These are phyloP conservation scores for Solanum appendiculatum DNA, from an alignment of 257 asterid genomes.

Conservation along the genomic window DNA sequence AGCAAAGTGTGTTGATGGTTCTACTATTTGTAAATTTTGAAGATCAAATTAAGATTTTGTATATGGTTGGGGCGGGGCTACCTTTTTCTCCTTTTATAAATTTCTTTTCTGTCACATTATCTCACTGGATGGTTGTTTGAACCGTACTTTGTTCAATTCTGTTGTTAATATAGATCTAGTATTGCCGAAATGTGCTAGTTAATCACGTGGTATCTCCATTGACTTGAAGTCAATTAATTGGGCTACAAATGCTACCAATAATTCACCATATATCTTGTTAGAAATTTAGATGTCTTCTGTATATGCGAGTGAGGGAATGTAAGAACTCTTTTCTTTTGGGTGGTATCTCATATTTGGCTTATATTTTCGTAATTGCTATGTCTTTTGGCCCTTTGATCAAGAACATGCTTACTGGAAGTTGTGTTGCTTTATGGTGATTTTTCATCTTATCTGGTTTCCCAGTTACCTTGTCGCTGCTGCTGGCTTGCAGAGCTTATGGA, in stretches of 20 bases:
- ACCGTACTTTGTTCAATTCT: not conserved
- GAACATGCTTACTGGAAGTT: not conserved
- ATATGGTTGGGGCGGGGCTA: not conserved
- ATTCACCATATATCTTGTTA: not conserved
- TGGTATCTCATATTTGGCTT: not conserved
- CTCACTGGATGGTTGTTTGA: not conserved
- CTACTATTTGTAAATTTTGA: not conserved
- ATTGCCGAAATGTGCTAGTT: not conserved
- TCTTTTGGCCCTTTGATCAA: not conserved
- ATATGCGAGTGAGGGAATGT: not conserved
- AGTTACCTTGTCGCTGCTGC: constrained; percentile 98
- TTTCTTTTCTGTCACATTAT: not conserved
- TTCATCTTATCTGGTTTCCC: not conserved
- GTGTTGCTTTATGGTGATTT: not conserved
- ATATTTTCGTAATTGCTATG: not conserved
- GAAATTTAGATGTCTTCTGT: not conserved
- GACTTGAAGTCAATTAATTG: not conserved
- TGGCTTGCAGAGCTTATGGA: constrained; percentile 94
- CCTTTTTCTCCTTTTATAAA: not conserved
- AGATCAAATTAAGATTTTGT: not conserved
- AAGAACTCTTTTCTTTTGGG: not conserved
- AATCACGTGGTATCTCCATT: not conserved
- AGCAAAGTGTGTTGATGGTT: not conserved
- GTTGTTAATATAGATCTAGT: not conserved
- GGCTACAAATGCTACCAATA: not conserved